Conservation (phyloP, 306 rosid species). For the Trifolium repens region DNA sequence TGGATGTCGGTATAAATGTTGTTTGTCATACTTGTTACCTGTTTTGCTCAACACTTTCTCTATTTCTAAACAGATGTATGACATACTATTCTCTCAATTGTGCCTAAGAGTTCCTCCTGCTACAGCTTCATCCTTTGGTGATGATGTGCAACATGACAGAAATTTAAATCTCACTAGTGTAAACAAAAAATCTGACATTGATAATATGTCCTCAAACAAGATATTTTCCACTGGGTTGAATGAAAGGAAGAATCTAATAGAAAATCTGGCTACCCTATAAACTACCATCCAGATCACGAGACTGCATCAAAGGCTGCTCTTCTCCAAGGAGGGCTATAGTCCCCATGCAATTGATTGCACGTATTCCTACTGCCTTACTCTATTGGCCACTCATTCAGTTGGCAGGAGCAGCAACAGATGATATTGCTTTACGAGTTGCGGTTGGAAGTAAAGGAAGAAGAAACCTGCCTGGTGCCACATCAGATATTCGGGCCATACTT, state of each 20-base stretch:
- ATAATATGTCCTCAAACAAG: constrained; percentile 45
- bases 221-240: constrained; percentile 52
- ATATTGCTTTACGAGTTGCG: constrained; percentile 88
- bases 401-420: constrained; percentile 96
- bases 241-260: constrained; percentile 59
- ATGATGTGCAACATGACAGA: constrained; percentile 57
- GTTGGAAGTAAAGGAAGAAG: constrained; percentile 99
- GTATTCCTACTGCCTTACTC: constrained; percentile 89
- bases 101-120: constrained; percentile 85
- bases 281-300: constrained; percentile 64
- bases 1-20: too few species aligned
- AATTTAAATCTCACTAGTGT: constrained; percentile 44
- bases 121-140: constrained; percentile 63
- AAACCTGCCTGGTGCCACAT: constrained; percentile 92
- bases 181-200: constrained; percentile 54
- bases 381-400: constrained; percentile 96
- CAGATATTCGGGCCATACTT: constrained; percentile 93
- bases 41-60: constrained; percentile 38
- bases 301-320: constrained; percentile 82
- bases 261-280: constrained; percentile 52
- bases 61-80: constrained; percentile 84
- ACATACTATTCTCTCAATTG: constrained; percentile 90
- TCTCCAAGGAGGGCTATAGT: constrained; percentile 86
- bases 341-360: constrained; percentile 91
- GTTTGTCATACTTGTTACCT: constrained; percentile 2